Evolutionary conservation across 140 eudicot genomes (phyloP), one percentile per base, ranked within the genome.

Genomic region (Cichorium intybus): DNA sequence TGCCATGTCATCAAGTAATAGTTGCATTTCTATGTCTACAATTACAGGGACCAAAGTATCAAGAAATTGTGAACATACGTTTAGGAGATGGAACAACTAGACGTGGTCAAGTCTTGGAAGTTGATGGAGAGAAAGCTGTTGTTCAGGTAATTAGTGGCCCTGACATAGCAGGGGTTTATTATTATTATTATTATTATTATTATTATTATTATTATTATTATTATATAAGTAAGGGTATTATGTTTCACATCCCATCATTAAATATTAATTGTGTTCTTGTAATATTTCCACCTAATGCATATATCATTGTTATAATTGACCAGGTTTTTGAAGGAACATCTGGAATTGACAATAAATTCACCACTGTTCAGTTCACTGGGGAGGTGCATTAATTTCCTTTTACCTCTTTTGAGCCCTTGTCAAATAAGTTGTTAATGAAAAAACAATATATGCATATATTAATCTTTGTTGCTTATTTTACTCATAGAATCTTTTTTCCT

Each of bases 301-400:
- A 24, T 52, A 23, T 71, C 41, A 16, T 60, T 60, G 20, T 70
- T 70, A 15, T 41, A 22, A 22, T 53, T 62, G 46, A 67, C 68
- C 84, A 90, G 97, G 97, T 90, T 62, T 90, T 90, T 64, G 97
- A 90, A 84, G 97, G 97, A 64, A 90, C 97, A 20, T 90, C 97
- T 53, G 97, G 95, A 69, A 90, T 87, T 75, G 97, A 90, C 86
- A 90, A 84, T 67, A 90, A 90, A 67, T 90, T 74, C 73, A 90
- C 97, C 45, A 90, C 97, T 37, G 97, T 90, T 37, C 95, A 90
- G 78, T 90, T 90, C 78, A 90, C 95, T 17, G 97, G 97, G 56
- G 97, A 87, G 94, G 97, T 90, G 73, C 26, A 48, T 3, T 5
- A 66, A 1, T 50, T 52, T 46, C 51, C 6, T 15, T 60, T 31